Evolutionary conservation across 371 early-diverging fungal species (phyloP).

Genomic region (Actinomortierella wolfii): DNA sequence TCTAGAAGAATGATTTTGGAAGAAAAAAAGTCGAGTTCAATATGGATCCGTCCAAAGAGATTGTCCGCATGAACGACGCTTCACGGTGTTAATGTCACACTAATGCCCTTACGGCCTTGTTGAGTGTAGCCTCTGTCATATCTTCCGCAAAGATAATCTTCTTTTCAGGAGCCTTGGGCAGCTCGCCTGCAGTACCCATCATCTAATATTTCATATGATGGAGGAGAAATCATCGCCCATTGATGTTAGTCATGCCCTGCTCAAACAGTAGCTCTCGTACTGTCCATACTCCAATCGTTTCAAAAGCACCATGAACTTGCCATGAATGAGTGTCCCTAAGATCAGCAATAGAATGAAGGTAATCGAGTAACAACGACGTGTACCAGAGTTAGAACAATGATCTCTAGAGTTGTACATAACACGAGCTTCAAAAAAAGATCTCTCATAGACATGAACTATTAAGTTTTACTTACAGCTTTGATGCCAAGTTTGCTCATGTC

Average conservation of each 20-base stretch:
- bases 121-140: conserved; percentile 86
- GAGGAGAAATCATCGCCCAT: conserved; percentile 20
- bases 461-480: conserved; percentile 66
- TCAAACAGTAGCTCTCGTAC: too few species aligned
- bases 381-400: not conserved
- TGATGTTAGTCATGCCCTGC: not conserved
- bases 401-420: too few species aligned
- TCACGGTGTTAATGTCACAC: not conserved
- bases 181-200: conserved; percentile 95
- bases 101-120: conserved; percentile 71
- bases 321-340: conserved; percentile 69
- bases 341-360: conserved; percentile 4
- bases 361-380: too few species aligned
- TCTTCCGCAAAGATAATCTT: conserved; percentile 87
- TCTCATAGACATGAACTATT: not conserved
- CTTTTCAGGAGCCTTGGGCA: conserved; percentile 74
- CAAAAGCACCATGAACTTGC: conserved; percentile 3
- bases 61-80: too few species aligned
- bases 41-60: too few species aligned
- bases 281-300: too few species aligned
- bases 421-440: not conserved
- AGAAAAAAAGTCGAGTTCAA: conserved; percentile 2
- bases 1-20: conserved; percentile 41
- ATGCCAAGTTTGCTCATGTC: conserved; percentile 69
- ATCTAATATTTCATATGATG: conserved; percentile 54